Conservation (phyloP, 2,329 filamentous ascomycete genomes). For the Monosporascus sp. region DNA sequence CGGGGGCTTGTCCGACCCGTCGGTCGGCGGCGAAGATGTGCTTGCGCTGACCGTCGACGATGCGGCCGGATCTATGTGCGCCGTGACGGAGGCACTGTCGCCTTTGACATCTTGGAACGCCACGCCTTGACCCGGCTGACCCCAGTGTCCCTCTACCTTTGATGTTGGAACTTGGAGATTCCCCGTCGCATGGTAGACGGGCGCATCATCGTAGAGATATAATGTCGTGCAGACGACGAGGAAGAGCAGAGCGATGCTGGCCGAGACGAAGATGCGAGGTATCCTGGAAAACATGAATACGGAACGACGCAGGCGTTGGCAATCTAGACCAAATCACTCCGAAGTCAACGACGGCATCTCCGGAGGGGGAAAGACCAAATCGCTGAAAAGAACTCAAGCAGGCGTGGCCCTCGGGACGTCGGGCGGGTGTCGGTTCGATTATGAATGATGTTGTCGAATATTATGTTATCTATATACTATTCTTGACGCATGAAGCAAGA, state of each 20-base stretch:
- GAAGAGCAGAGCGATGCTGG: constrained; percentile 16
- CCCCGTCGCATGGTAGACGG: constrained; percentile 8
- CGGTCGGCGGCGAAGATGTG: background rate
- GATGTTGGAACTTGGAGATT: constrained; percentile 5
- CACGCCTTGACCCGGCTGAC: background rate
- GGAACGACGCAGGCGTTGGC: background rate
- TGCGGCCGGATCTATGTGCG: background rate
- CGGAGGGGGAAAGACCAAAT: background rate
- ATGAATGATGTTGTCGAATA: too few relatives aligned
- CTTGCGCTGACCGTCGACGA: background rate
- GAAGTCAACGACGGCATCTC: background rate
- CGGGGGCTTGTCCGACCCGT: background rate
- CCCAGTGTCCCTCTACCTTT: constrained; percentile 4
- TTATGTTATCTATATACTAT: too few relatives aligned
- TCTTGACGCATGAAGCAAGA: too few relatives aligned
- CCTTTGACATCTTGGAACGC: background rate
- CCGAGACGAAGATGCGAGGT: constrained; percentile 20
- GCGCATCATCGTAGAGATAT: constrained; percentile 17
- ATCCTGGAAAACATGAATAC: constrained; percentile 20
- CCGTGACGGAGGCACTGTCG: background rate
- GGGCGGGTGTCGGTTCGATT: too few relatives aligned
- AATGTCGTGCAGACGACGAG: constrained; percentile 21
- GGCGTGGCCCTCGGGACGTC: too few relatives aligned
- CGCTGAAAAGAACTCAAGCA: too few relatives aligned
- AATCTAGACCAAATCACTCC: background rate